Conservation (phyloP, 139 green algal genomes). For the Coelastrella sp. region DNA sequence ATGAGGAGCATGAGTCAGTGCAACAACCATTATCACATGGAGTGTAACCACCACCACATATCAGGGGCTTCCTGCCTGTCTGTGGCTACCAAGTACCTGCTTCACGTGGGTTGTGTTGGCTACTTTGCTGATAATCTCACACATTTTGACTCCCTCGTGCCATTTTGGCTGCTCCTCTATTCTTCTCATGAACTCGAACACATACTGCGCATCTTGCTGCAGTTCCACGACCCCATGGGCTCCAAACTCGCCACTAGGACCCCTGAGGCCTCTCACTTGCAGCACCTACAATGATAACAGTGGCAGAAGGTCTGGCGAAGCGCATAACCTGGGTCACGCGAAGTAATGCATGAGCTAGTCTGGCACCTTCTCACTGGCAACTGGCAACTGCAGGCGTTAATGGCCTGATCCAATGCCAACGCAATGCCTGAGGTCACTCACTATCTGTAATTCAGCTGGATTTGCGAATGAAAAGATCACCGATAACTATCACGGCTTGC, state of each 20-base stretch:
- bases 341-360: neutral
- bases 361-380: neutral
- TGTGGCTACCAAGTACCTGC: neutral
- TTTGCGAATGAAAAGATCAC: neutral
- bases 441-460: too few species aligned
- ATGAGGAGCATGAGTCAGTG: too few species aligned
- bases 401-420: neutral
- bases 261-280: constrained; percentile 2
- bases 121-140: constrained; percentile 9
- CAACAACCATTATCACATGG: too few species aligned
- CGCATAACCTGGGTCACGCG: neutral
- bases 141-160: constrained; percentile 38
- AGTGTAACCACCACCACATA: too few species aligned
- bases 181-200: constrained; percentile 28
- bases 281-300: neutral
- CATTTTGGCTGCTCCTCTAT: constrained; percentile 36
- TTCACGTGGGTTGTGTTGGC: constrained; percentile 24
- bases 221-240: constrained; percentile 28
- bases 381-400: neutral
- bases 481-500: neutral
- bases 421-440: neutral
- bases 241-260: constrained; percentile 31
- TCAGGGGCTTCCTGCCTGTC: neutral
- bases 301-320: neutral
- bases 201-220: neutral